Conservation (phyloP, 1,139 yeast genomes). For the Lodderomyces theae region DNA sequence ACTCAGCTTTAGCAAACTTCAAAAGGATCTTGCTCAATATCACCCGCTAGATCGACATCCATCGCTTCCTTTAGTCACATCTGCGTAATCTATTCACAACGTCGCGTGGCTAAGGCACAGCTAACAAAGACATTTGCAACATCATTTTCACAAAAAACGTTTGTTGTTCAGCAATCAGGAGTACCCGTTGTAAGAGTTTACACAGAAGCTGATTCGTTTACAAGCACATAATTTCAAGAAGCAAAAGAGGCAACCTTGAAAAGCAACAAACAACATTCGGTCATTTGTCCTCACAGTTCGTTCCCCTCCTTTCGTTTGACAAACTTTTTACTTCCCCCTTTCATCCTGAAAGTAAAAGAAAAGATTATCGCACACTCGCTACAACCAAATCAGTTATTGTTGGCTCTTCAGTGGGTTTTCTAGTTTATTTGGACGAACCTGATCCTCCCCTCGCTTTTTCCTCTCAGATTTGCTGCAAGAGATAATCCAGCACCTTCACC, state of each 20-base stretch:
- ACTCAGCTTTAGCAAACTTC: too few relatives aligned
- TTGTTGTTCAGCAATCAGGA: not conserved
- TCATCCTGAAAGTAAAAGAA: not conserved
- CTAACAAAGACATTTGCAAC: not conserved
- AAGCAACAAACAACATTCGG: not conserved
- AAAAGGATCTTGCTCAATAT: too few relatives aligned
- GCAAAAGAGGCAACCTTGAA: not conserved
- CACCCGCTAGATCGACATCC: too few relatives aligned
- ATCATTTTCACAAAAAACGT: not conserved
- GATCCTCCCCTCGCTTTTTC: too few relatives aligned
- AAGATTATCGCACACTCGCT: not conserved
- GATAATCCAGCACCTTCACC: too few relatives aligned
- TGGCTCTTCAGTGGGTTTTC: too few relatives aligned
- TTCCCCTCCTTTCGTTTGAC: not conserved
- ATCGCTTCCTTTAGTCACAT: too few relatives aligned
- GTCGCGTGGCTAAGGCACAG: too few relatives aligned
- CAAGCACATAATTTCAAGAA: not conserved
- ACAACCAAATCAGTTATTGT: not conserved
- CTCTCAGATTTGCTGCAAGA: too few relatives aligned
- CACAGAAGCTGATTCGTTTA: not conserved
- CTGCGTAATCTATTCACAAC: too few relatives aligned
- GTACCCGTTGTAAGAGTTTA: not conserved
- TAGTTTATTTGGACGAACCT: too few relatives aligned
- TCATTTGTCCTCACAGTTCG: not conserved
- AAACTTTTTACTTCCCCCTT: not conserved